These are phyloP conservation scores for Suillus weaverae DNA, from an alignment of 768 basidiomycete genomes.

Conservation along the genomic window DNA sequence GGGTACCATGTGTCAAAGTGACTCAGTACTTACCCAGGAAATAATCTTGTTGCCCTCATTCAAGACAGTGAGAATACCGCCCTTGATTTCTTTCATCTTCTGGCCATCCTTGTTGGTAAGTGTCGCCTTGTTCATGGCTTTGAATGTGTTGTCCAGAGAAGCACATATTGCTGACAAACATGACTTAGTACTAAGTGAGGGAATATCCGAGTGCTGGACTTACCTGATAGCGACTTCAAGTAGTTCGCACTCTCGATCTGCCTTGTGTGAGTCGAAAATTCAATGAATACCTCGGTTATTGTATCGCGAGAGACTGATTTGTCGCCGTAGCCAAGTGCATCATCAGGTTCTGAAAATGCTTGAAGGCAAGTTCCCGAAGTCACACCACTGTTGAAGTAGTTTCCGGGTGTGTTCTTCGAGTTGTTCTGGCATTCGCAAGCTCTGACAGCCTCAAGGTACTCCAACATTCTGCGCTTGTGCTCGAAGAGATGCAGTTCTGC, in stretches of 20 bases:
- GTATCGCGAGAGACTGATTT: constrained; percentile 19
- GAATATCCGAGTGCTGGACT: too few species aligned
- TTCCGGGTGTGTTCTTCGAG: background rate
- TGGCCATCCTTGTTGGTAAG: background rate
- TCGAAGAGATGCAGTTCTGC: constrained; percentile 26
- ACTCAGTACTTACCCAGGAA: constrained; percentile 12
- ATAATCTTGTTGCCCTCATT: constrained; percentile 18
- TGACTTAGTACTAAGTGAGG: too few species aligned
- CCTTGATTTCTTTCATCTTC: constrained; percentile 6
- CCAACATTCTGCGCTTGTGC: constrained; percentile 15
- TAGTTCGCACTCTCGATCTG: background rate
- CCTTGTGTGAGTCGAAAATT: constrained; percentile 12
- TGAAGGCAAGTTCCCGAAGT: background rate
- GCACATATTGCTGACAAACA: constrained; percentile 9
- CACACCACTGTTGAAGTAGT: background rate
- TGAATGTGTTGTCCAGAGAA: constrained; percentile 21
- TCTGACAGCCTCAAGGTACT: constrained; percentile 14
- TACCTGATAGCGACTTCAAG: background rate
- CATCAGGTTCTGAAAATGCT: constrained; percentile 1
- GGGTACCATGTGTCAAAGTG: too few species aligned
- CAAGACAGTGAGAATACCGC: constrained; percentile 16
- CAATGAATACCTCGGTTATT: constrained; percentile 19
- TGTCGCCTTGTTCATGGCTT: constrained; percentile 15
- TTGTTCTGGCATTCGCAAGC: background rate
- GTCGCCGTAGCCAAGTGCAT: constrained; percentile 9